Conservation (phyloP, 2,329 filamentous ascomycete species). For the Aspergillus carbonarius region DNA sequence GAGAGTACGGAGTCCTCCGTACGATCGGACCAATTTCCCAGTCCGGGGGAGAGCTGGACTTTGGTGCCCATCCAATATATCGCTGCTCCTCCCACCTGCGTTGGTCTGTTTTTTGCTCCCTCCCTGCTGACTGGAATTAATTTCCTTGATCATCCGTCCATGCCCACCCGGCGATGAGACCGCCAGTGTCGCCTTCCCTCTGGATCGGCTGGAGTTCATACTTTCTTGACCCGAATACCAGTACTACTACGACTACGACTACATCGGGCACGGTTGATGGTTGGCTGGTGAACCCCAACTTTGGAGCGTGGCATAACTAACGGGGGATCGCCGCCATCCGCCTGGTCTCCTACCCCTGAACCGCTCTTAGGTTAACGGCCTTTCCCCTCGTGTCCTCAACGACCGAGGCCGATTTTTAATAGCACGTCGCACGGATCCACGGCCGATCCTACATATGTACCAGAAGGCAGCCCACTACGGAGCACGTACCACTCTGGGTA, state of each 20-base stretch:
- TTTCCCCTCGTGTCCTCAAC: conserved; percentile 6
- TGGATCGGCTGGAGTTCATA: not conserved
- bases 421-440: conserved; percentile 27
- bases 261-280: conserved; percentile 5
- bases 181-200: not conserved
- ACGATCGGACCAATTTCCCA: conserved; percentile 21
- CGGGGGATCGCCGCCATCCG: conserved; percentile 18
- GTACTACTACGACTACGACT: too few relatives aligned
- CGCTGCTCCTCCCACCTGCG: not conserved
- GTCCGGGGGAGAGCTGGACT: conserved; percentile 1
- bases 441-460: conserved; percentile 21
- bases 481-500: conserved; percentile 6
- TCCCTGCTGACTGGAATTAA: not conserved
- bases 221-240: not conserved
- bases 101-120: not conserved
- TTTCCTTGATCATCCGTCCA: not conserved
- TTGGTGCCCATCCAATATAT: not conserved
- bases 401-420: conserved; percentile 20
- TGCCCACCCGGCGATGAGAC: not conserved
- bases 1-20: conserved; percentile 6
- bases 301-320: conserved; percentile 6
- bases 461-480: conserved; percentile 5
- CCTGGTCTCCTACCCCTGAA: conserved; percentile 19
- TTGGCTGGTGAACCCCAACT: conserved; percentile 15
- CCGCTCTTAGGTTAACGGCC: conserved; percentile 9